phyloP scores from a whole-genome alignment of 2,329 filamentous ascomycete genomes.

The Scedosporium minutisporum region DNA sequence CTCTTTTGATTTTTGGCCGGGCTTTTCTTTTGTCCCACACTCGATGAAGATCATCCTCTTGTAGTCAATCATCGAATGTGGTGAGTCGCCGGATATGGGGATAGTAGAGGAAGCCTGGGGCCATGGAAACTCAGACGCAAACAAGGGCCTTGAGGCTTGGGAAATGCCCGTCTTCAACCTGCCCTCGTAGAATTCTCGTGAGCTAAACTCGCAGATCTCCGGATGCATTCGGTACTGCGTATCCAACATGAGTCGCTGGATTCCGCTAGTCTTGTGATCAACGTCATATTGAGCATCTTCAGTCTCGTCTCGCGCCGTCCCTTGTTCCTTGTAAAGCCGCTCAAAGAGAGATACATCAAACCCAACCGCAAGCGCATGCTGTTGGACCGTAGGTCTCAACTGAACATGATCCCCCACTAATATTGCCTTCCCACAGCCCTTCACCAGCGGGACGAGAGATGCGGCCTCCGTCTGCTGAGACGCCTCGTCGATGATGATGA shows the following conservation, averaged over 20 bases:
- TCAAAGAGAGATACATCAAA: constrained; percentile 35
- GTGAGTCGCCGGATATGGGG: neutral
- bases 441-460: constrained; percentile 29
- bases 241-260: constrained; percentile 30
- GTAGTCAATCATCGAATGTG: constrained; percentile 11
- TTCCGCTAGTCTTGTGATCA: neutral
- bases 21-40: constrained; percentile 23
- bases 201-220: constrained; percentile 28
- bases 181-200: constrained; percentile 27
- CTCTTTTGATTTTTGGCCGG: constrained; percentile 26
- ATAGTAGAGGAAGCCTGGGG: neutral
- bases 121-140: constrained; percentile 7
- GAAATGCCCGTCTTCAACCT: constrained; percentile 24
- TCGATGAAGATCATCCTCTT: constrained; percentile 24
- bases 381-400: constrained; percentile 30
- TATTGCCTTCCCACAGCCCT: constrained; percentile 30
- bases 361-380: constrained; percentile 21
- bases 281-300: neutral
- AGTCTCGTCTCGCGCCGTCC: neutral
- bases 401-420: constrained; percentile 38
- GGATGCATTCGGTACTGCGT: constrained; percentile 35
- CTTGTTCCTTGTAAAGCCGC: constrained; percentile 21
- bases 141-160: constrained; percentile 13
- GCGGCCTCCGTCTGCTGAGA: constrained; percentile 35
- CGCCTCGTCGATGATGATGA: constrained; percentile 35